Percentiles rank a stretch among this genome's conserved stretches.
Conservation (phyloP, 73 alveolate genomes). For the Stentor coeruleus region DNA sequence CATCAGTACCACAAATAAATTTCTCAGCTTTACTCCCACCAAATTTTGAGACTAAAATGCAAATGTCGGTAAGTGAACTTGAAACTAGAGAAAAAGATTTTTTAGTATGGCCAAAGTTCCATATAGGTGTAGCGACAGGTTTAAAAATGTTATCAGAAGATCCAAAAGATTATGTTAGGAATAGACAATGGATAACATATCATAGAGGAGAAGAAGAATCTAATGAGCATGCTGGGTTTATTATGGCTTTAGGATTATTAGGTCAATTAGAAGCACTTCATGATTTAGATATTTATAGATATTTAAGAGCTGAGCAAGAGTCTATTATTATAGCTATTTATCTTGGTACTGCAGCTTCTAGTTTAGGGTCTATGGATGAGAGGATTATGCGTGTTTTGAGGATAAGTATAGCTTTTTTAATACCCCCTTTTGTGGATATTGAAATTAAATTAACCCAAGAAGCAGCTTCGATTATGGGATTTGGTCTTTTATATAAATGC, state of each 20-base stretch:
- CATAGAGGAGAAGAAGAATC: slow-evolving; percentile 89
- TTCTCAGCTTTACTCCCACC: slow-evolving; percentile 83
- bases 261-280: slow-evolving; percentile 89
- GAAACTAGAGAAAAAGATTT: slow-evolving; percentile 72
- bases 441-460: slow-evolving; percentile 89
- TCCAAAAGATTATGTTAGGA: slow-evolving; percentile 56
- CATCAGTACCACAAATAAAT: slow-evolving; percentile 81
- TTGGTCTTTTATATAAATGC: slow-evolving; percentile 88
- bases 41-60: slow-evolving; percentile 62
- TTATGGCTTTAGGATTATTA: slow-evolving; percentile 91
- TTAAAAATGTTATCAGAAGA: slow-evolving; percentile 67
- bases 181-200: slow-evolving; percentile 94
- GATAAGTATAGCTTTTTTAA: slow-evolving; percentile 90
- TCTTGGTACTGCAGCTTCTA: slow-evolving; percentile 95
- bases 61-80: slow-evolving; percentile 53
- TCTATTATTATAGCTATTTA: slow-evolving; percentile 93
- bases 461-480: slow-evolving; percentile 94
- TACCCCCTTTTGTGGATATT: slow-evolving; percentile 90
- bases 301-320: slow-evolving; percentile 92
- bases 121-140: slow-evolving; percentile 96
- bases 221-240: slow-evolving; percentile 96
- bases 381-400: slow-evolving; percentile 89
- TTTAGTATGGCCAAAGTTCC: slow-evolving; percentile 97
- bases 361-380: slow-evolving; percentile 96
- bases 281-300: slow-evolving; percentile 91